phyloP scores from a whole-genome alignment of 2,329 filamentous ascomycete species.

The Bipolaris oryzae region DNA sequence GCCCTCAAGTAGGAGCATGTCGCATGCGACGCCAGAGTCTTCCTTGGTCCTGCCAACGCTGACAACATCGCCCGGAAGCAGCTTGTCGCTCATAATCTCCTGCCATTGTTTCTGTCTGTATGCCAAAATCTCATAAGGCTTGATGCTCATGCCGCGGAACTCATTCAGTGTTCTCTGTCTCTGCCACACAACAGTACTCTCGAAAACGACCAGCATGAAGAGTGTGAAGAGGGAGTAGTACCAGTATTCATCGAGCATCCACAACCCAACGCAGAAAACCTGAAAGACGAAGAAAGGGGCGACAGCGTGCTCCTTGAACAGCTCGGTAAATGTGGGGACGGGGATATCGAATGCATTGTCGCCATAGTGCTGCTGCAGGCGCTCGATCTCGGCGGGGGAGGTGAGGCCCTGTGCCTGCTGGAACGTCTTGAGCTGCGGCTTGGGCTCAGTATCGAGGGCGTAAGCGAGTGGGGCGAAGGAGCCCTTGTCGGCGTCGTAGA shows the following conservation, averaged over 20 bases:
- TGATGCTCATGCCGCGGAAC: slow-evolving; percentile 99
- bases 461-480: slow-evolving; percentile 85
- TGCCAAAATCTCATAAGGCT: slow-evolving; percentile 94
- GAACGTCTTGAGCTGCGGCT: slow-evolving; percentile 77
- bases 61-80: slow-evolving; percentile 90
- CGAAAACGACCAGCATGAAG: slow-evolving; percentile 96
- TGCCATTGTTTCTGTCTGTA: slow-evolving; percentile 87
- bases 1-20: slow-evolving; percentile 94
- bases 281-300: slow-evolving; percentile 99
- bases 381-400: slow-evolving; percentile 74
- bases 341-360: slow-evolving; percentile 97
- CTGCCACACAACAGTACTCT: slow-evolving; percentile 99
- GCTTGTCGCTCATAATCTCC: slow-evolving; percentile 86
- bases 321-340: slow-evolving; percentile 90
- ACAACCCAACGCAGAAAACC: slow-evolving; percentile 96
- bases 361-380: slow-evolving; percentile 90
- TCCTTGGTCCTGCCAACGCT: slow-evolving; percentile 95
- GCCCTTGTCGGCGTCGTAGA: slow-evolving; percentile 74
- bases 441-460: slow-evolving; percentile 82
- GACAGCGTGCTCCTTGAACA: slow-evolving; percentile 98
- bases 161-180: slow-evolving; percentile 93
- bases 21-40: slow-evolving; percentile 94
- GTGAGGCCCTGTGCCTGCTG: slow-evolving; percentile 79
- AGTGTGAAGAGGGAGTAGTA: slow-evolving; percentile 99
- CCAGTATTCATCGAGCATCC: slow-evolving; percentile 99